Base-by-base conservation (phyloP, 2,329 filamentous ascomycete species). In the Aspergillus sp. region DNA sequence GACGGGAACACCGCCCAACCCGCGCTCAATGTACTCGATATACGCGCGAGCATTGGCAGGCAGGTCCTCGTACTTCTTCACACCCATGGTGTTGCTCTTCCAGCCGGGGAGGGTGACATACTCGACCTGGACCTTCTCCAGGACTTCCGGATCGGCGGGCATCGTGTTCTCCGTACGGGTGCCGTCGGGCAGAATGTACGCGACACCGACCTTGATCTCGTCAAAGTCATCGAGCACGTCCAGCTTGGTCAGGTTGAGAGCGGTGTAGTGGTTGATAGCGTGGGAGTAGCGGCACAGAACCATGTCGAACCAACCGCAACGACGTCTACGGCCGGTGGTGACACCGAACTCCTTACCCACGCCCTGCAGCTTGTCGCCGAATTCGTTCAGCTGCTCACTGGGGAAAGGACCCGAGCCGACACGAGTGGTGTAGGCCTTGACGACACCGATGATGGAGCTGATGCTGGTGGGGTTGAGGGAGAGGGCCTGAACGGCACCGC, bases 291-390 rank as follows among this genome's bases (percentile, higher is more conserved):
- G 84, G 66, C 86, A 78, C 15, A 88, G 79, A n/a, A 88, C 85
- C 42, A 88, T 79, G 70, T 88, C 86, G 65, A 88, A 81, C 86
- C 86, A 88, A 54, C 86, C 86, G 66, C 86, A 88, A 62, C 86
- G 83, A 39, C 86, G 82, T 67, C 81, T 83, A 52, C 86, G 83
- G 55, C 86, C 86, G 5, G 86, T 88, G 2, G 83, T 85, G 47
- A 85, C 83, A 61, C 86, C 77, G 56, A 79, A 77, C 62, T 88
- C 85, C 59, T 80, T 79, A 49, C 85, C 85, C 36, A 84, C 73
- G 48, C 72, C 68, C 67, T 88, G 85, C 30, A 87, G 78, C 70
- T 81, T 84, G 38, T 86, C 82, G 64, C 85, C 85, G 27, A 77
- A 68, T 54, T 80, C 73, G 72, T 86, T 86, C 58, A 84, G 73